Evolutionary conservation across 371 early-diverging fungal species (phyloP).

Genomic region (Rhizomucor pusillus): DNA sequence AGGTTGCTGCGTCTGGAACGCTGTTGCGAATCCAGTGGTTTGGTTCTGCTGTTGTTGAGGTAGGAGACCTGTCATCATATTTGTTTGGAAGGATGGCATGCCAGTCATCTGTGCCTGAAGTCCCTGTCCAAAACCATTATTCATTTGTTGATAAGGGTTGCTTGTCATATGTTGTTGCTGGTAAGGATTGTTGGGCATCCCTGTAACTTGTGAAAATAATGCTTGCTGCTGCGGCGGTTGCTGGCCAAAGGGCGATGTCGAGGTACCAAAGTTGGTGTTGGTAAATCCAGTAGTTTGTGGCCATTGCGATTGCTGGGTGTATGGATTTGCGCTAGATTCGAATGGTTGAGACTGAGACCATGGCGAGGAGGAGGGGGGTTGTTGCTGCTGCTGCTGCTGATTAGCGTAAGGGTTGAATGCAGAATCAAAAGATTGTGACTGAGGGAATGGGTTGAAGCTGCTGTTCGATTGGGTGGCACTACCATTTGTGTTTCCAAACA

Average conservation of each 20-base stretch:
- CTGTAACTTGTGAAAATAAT: conserved; percentile 18
- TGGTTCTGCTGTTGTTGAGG: neutral
- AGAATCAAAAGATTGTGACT: conserved; percentile 11
- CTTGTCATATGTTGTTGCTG: conserved; percentile 29
- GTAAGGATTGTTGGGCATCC: conserved; percentile 31
- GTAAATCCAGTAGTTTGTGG: conserved; percentile 19
- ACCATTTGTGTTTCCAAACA: conserved; percentile 21
- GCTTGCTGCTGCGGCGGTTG: conserved; percentile 5
- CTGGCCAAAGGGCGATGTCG: conserved; percentile 34
- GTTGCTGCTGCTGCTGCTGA: conserved; percentile 15
- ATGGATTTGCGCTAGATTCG: conserved; percentile 9
- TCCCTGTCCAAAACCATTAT: conserved; percentile 12
- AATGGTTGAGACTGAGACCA: neutral
- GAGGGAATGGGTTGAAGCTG: conserved; percentile 27
- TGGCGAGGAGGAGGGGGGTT: neutral
- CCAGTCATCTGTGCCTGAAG: conserved; percentile 41
- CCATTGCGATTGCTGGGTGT: conserved; percentile 15
- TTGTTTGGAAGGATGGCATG: conserved; percentile 29
- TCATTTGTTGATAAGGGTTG: conserved; percentile 18
- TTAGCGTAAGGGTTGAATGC: conserved; percentile 8
- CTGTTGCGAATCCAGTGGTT: conserved; percentile 14
- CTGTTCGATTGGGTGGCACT: conserved; percentile 10
- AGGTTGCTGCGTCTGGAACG: conserved; percentile 10
- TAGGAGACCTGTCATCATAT: conserved; percentile 5
- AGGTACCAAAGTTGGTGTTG: conserved; percentile 14